These are phyloP conservation scores for Mortierella sp. DNA, from an alignment of 371 early-diverging fungal genomes.

Conservation along the genomic window DNA sequence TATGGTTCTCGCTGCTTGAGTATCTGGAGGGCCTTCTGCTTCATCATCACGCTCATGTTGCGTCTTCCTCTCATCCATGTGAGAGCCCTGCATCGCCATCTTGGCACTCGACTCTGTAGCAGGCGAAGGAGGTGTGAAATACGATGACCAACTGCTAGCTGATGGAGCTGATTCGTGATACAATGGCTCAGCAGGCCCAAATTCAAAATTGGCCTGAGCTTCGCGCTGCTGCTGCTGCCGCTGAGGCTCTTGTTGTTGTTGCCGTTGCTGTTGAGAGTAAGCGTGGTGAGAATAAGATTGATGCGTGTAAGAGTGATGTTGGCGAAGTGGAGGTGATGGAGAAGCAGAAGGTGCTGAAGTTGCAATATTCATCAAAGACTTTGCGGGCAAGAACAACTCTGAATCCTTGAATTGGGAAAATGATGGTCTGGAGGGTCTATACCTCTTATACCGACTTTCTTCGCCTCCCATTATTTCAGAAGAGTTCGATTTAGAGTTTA, in stretches of 20 bases:
- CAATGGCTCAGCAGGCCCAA: conserved; percentile 17
- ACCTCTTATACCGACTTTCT: not conserved
- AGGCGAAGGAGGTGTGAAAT: conserved; percentile 20
- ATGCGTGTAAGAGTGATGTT: not conserved
- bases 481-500: not conserved
- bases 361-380: conserved; percentile 49
- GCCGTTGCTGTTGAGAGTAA: not conserved
- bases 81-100: conserved; percentile 7
- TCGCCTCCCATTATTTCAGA: not conserved
- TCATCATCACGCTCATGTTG: conserved; percentile 11
- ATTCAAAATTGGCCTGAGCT: conserved; percentile 2
- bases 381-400: conserved; percentile 47
- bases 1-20: conserved; percentile 35
- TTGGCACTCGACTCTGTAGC: conserved; percentile 8
- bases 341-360: conserved; percentile 27
- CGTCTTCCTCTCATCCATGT: not conserved
- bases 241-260: not conserved
- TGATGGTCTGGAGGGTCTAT: conserved; percentile 22
- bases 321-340: conserved; percentile 3
- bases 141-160: conserved; percentile 17
- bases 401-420: conserved; percentile 49
- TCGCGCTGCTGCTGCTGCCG: conserved; percentile 5
- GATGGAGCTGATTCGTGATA: conserved; percentile 25
- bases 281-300: not conserved
- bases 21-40: conserved; percentile 10